Base-by-base conservation (phyloP, 1,284 basidiomycete genomes). In the Ceratobasidium sp. region DNA sequence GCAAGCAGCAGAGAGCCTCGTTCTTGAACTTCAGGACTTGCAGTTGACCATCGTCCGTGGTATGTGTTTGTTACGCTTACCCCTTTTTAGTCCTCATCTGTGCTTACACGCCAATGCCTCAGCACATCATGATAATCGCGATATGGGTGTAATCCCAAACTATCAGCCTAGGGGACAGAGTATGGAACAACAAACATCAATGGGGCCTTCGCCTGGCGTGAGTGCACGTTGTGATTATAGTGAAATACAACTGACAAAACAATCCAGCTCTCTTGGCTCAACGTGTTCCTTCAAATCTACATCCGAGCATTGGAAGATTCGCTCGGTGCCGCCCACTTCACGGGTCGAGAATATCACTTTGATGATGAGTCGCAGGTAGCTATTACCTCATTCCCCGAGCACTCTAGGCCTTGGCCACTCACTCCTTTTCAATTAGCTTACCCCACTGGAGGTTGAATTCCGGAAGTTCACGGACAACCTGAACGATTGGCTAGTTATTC, bases 21-120 rank as follows among this genome's bases (percentile, higher is more conserved):
- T 93, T 77, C 89, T 91, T 87, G 93, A 94, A 80, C 86, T 94
- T 63, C 91, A 93, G 75, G 93, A 94, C 79, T 84, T 94, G 73
- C 93, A 93, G 81, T 93, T 94, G 80, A 90, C 93, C 80, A 93
- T 93, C 79, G 90, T 93, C 79, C 89, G 92, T 69, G 84, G 93
- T 93, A 80, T 73, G n/a, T n/a, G n/a, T n/a, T n/a, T n/a, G 90
- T 84, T 29, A 54, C 50, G 41, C 5, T 31, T 45, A 15, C 66
- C 53, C 73, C n/a, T n/a, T 45, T 67, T 56, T 64, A 19, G 14
- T 11, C 57, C 22, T 44, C 29, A 36, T 24, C 19, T 67, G 8
- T n/a, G n/a, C 17, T 44, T 44, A 57, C 65, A 53, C 47, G 67
- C 69, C 63, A 29, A 50, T 66, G 50, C 45, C 76, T 60, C 69